phyloP scores from a whole-genome alignment of 192 early-diverging fungal species.

The Gaertneriomyces semiglobifer region DNA sequence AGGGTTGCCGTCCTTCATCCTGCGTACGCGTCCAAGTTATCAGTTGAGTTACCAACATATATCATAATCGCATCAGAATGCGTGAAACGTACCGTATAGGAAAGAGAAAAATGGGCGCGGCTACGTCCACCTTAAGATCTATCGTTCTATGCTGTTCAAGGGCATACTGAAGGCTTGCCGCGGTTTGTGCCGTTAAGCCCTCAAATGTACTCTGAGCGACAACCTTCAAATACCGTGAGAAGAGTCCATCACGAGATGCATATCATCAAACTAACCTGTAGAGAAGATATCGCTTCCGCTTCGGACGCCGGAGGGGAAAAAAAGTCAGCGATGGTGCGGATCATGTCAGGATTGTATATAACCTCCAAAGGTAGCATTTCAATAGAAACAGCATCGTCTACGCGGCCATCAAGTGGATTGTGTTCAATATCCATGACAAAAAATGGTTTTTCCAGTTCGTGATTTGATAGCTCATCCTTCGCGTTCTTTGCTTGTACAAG shows the following conservation, averaged over 20 bases:
- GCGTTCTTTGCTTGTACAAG: slow-evolving; percentile 42
- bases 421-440: slow-evolving; percentile 77
- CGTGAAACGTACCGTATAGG: slow-evolving; percentile 48
- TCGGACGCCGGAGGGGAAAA: slow-evolving; percentile 76
- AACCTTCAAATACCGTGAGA: slow-evolving; percentile 21
- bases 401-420: slow-evolving; percentile 84
- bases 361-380: slow-evolving; percentile 88
- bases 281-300: slow-evolving; percentile 56
- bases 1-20: neutral
- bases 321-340: slow-evolving; percentile 73
- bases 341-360: slow-evolving; percentile 76
- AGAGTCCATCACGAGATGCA: slow-evolving; percentile 17
- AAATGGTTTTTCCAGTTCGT: slow-evolving; percentile 48
- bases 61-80: neutral
- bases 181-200: slow-evolving; percentile 83
- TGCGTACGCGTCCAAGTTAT: neutral
- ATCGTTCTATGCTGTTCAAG: slow-evolving; percentile 85
- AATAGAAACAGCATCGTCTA: slow-evolving; percentile 79
- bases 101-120: slow-evolving; percentile 92
- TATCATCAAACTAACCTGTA: slow-evolving; percentile 18
- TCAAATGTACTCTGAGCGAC: slow-evolving; percentile 83
- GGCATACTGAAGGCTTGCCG: slow-evolving; percentile 80
- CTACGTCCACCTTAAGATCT: slow-evolving; percentile 90
- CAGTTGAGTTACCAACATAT: neutral
- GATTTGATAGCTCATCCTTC: slow-evolving; percentile 8